Base-by-base conservation (phyloP, 768 basidiomycete species). In the Suillus fuscotomentosus region DNA sequence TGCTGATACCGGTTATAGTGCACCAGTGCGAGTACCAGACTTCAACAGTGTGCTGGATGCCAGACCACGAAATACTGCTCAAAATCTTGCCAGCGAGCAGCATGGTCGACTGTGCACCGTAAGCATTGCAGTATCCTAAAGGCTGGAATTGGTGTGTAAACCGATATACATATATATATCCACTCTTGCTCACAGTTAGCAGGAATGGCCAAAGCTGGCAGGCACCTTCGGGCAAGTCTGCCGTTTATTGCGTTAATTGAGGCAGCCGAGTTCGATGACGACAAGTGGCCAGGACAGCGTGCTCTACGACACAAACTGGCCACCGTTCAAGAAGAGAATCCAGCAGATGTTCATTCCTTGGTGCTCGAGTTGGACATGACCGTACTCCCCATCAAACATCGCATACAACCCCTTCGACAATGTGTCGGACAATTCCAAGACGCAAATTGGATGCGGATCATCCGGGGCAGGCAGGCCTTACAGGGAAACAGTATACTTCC, bases 31-130 rank as follows among this genome's bases (percentile, higher is more conserved):
- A 54, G 31, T 11, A 54, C 20, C 53, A 54, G 31, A 54, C 53
- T 54, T n/a, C 53, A n/a, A 20, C 53, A 34, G 20, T 54, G 53
- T 31, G 53, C 53, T n/a, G 53, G 31, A 34, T 54, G 53, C 31
- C 53, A 54, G 31, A 54, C 53, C 11, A n/a, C 53, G 31, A 54
- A 54, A 54, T 54, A 54, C 31, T 54, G 53, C 31, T 54, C 53
- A 11, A 54, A 54, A 13, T 54, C 31, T 34, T 54, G 53, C 10
- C 53, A 54, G 31, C 53, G 53, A 34, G 31, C 11, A 27, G 31
- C 53, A 34, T 54, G 53, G 53, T 34, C 31, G 10, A 54, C 53
- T 34, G 53, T 34, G 10, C 53, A 54, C 20, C 31, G 53, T 34
- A 34, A 34, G 20, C 53, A 54, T 34, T 54, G 53, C 31, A 54